Conservation (phyloP, 441 rosid genomes). For the Isatis lusitanica region DNA sequence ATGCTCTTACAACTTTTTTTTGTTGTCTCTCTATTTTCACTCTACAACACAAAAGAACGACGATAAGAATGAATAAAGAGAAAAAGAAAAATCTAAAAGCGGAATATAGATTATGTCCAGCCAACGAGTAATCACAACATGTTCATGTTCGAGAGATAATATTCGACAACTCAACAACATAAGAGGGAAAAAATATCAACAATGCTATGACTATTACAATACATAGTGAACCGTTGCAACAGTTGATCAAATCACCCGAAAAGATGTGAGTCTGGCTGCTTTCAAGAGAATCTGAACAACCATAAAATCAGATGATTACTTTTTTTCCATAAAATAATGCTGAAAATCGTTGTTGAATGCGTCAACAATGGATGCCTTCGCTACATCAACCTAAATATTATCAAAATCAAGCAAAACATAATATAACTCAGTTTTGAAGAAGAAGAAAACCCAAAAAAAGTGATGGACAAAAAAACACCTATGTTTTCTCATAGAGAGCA, state of each 20-base stretch:
- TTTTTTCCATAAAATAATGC: constrained; percentile 69
- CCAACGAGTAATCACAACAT: too few relatives aligned
- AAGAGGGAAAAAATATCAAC: too few relatives aligned
- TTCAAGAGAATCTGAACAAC: not conserved
- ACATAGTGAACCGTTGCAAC: constrained; percentile 43
- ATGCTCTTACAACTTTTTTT: too few relatives aligned
- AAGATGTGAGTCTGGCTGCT: not conserved
- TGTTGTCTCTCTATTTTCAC: too few relatives aligned
- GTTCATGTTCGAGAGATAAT: too few relatives aligned
- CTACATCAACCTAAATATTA: constrained; percentile 36
- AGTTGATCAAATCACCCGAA: constrained; percentile 60
- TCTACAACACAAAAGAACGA: too few relatives aligned
- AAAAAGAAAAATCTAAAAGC: too few relatives aligned
- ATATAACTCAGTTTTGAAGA: not conserved
- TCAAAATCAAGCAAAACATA: not conserved
- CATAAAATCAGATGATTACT: constrained; percentile 44
- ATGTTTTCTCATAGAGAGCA: too few relatives aligned
- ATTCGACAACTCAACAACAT: too few relatives aligned
- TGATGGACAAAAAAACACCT: not conserved
- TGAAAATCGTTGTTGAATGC: constrained; percentile 62
- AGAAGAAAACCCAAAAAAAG: not conserved
- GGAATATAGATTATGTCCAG: too few relatives aligned
- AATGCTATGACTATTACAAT: too few relatives aligned
- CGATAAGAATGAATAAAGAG: too few relatives aligned
- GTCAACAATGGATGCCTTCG: constrained; percentile 64